These are phyloP conservation scores for Cylindrotheca fusiformis DNA, from an alignment of 108 stramenopile species.

Conservation along the genomic window DNA sequence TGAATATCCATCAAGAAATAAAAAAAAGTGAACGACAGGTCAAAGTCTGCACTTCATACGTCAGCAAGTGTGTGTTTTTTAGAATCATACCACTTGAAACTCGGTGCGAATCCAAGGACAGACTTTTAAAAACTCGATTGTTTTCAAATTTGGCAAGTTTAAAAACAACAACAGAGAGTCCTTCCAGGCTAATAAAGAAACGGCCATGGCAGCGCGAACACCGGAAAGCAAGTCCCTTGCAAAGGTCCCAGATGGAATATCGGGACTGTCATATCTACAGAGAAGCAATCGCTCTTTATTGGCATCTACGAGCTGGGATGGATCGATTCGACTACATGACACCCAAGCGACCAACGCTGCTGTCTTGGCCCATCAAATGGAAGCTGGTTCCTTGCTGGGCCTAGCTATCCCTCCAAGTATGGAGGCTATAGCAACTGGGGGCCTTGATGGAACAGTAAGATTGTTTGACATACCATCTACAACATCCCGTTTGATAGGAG, in stretches of 20 bases:
- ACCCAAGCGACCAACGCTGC: constrained; percentile 11
- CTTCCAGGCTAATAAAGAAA: no score
- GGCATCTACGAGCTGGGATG: constrained; percentile 81
- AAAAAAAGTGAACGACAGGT: no score
- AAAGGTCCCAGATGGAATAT: constrained; percentile 75
- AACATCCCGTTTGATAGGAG: constrained; percentile 2
- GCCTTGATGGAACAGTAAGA: constrained; percentile 57
- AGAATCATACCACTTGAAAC: no score
- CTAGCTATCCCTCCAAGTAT: constrained; percentile 32
- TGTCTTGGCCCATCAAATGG: constrained; percentile 49
- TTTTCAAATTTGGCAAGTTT: no score
- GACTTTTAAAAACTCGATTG: no score
- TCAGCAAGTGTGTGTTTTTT: no score
- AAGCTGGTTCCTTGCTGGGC: constrained; percentile 69
- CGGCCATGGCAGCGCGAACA: no score
- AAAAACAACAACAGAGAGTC: no score
- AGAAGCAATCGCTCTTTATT: constrained; percentile 12
- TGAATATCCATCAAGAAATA: no score
- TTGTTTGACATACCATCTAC: constrained; percentile 14
- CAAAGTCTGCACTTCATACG: no score
- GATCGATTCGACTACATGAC: constrained; percentile 66
- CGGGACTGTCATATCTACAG: constrained; percentile 50
- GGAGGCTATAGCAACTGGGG: constrained; percentile 50
- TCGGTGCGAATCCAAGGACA: no score
- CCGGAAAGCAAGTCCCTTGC: constrained; percentile 66